phyloP scores from a whole-genome alignment of 225 moss, liverwort and hornwort species.

The Pseudoscleropodium purum region DNA sequence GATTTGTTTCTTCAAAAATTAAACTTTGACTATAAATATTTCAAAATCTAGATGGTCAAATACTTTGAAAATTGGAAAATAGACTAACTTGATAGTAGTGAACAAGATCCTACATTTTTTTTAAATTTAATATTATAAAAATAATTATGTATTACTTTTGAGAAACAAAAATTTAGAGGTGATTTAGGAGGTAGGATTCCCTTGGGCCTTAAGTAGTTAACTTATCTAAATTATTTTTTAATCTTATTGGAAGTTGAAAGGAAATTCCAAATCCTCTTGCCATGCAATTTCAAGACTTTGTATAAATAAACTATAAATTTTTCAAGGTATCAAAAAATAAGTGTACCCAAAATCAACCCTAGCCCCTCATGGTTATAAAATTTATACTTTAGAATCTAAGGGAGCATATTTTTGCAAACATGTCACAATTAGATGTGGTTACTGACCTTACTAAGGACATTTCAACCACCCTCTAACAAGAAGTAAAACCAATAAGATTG shows the following conservation, averaged over 20 bases:
- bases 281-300: rapidly evolving
- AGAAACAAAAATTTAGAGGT: rapidly evolving
- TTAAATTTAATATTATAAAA: not conserved
- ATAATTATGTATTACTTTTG: not conserved
- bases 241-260: not conserved
- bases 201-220: not conserved
- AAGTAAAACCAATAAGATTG: not conserved
- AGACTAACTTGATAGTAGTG: not conserved
- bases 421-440: not conserved
- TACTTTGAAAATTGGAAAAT: not conserved
- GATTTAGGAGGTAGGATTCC: rapidly evolving
- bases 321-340: rapidly evolving
- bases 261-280: not conserved
- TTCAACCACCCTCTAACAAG: not conserved
- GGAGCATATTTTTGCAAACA: not conserved
- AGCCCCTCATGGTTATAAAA: rapidly evolving
- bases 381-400: not conserved
- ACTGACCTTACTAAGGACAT: too few relatives aligned
- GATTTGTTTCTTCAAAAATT: not conserved
- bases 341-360: not conserved
- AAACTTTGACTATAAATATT: not conserved
- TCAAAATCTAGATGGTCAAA: rapidly evolving
- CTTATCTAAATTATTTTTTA: not conserved
- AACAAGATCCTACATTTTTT: not conserved
- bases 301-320: too few relatives aligned